phyloP scores from a whole-genome alignment of 768 basidiomycete genomes.

The Suillus americanus region DNA sequence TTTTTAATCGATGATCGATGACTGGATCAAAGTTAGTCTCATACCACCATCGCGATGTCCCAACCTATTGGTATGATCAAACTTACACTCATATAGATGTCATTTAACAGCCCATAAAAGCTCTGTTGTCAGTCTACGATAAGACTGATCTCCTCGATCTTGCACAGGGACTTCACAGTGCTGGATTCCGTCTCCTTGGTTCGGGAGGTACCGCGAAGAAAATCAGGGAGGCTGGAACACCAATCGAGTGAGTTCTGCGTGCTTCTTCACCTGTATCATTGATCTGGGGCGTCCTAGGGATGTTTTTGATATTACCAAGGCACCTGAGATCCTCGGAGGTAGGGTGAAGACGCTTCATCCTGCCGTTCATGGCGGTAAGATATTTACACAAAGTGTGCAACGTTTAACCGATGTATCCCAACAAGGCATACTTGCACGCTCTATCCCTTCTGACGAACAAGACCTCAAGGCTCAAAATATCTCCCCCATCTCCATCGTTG shows the following conservation, averaged over 20 bases:
- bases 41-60: constrained; percentile 23
- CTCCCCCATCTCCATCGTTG: constrained; percentile 92
- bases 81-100: not conserved
- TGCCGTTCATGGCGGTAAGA: constrained; percentile 90
- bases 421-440: constrained; percentile 89
- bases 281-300: constrained; percentile 54
- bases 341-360: constrained; percentile 98
- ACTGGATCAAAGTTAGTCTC: not conserved
- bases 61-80: constrained; percentile 25
- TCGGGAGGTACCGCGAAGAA: constrained; percentile 98
- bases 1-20: constrained; percentile 2
- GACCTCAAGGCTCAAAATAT: constrained; percentile 85
- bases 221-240: constrained; percentile 90
- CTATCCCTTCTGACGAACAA: constrained; percentile 84
- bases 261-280: constrained; percentile 9
- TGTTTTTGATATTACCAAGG: constrained; percentile 96
- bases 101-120: constrained; percentile 38
- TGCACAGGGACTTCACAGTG: constrained; percentile 76
- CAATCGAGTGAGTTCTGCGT: constrained; percentile 73
- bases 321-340: constrained; percentile 98
- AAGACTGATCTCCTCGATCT: constrained; percentile 88
- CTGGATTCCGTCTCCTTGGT: constrained; percentile 86
- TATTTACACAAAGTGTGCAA: constrained; percentile 6
- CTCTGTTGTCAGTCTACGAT: constrained; percentile 94
- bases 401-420: constrained; percentile 1